Percentiles rank a stretch among this genome's conserved stretches.
These are phyloP conservation scores for Sphaerobolus stellatus DNA, from an alignment of 1,284 basidiomycete species.

Conservation along the genomic window DNA sequence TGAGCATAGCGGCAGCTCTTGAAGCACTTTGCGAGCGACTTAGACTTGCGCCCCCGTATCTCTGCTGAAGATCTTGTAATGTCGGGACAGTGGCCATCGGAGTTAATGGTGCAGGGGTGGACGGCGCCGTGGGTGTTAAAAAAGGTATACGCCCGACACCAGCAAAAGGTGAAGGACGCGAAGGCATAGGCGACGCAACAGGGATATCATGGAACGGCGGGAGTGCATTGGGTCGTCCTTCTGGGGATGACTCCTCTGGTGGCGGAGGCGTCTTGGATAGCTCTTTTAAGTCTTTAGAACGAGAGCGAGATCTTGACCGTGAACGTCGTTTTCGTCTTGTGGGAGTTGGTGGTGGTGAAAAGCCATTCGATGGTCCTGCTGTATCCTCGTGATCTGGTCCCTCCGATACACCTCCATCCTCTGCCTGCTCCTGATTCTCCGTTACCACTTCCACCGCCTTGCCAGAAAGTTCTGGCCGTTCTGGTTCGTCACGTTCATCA, in stretches of 20 bases:
- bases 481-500: slow-evolving; percentile 5
- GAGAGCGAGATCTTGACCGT: slow-evolving; percentile 71
- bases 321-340: slow-evolving; percentile 56
- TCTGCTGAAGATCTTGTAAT: slow-evolving; percentile 59
- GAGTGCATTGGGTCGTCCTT: slow-evolving; percentile 12
- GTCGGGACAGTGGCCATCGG: slow-evolving; percentile 53
- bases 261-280: slow-evolving; percentile 31
- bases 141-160: slow-evolving; percentile 9
- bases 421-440: slow-evolving; percentile 22
- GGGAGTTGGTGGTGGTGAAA: slow-evolving; percentile 29
- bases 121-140: slow-evolving; percentile 33
- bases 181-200: slow-evolving; percentile 3
- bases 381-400: neutral
- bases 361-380: slow-evolving; percentile 34
- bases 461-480: neutral
- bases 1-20: slow-evolving; percentile 70
- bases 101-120: slow-evolving; percentile 46
- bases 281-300: slow-evolving; percentile 70
- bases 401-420: slow-evolving; percentile 14
- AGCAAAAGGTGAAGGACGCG: slow-evolving; percentile 5
- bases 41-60: slow-evolving; percentile 40
- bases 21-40: slow-evolving; percentile 76
- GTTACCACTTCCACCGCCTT: slow-evolving; percentile 18
- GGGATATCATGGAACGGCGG: slow-evolving; percentile 13
- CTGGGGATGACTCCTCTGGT: slow-evolving; percentile 8